phyloP scores from a whole-genome alignment of 495 filamentous ascomycete genomes.

The Annulohypoxylon maeteangense region DNA sequence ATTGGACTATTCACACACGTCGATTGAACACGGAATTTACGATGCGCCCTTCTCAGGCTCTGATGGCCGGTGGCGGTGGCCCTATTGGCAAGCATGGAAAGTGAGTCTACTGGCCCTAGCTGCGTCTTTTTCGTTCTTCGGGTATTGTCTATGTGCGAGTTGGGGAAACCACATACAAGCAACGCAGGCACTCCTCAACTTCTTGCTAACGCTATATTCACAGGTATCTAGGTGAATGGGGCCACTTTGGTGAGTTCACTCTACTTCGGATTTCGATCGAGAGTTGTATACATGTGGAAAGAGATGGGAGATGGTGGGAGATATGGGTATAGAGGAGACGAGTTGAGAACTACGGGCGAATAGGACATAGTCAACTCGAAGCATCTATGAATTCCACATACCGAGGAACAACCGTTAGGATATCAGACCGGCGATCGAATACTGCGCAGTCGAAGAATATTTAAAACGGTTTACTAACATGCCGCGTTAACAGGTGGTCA shows the following conservation, averaged over 20 bases:
- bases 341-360: background rate
- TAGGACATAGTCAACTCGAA: background rate
- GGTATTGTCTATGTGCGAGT: conserved; percentile 18
- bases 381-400: too few species aligned
- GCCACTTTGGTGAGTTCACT: conserved; percentile 77
- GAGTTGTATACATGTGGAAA: background rate
- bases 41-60: conserved; percentile 70
- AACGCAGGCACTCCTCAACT: background rate
- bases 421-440: conserved; percentile 6
- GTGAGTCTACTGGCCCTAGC: conserved; percentile 64
- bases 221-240: conserved; percentile 89
- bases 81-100: conserved; percentile 72
- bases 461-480: conserved; percentile 44
- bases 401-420: background rate
- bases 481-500: conserved; percentile 50
- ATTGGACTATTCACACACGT: conserved; percentile 47
- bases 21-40: conserved; percentile 52
- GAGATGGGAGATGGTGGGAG: background rate
- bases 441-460: conserved; percentile 40
- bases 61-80: conserved; percentile 62
- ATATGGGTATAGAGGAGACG: background rate
- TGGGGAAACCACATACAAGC: background rate
- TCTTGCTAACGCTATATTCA: conserved; percentile 52
- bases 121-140: conserved; percentile 40
- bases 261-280: background rate